Conservation (phyloP, 495 filamentous ascomycete species). For the Lentithecium fluviatile region DNA sequence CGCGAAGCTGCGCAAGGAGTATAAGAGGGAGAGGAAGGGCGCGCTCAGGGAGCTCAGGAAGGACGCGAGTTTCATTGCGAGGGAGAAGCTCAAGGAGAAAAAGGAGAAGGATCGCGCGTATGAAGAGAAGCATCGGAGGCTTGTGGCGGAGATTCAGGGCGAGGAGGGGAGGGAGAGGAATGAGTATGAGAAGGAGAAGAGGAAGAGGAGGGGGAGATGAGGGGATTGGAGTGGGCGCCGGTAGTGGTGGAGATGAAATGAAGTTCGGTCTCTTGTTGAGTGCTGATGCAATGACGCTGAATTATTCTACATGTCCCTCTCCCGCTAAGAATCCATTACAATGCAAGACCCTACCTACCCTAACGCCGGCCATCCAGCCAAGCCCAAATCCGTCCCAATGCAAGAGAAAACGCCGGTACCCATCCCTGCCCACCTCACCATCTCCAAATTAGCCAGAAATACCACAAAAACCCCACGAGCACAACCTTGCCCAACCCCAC, state of each 20-base stretch:
- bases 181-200: constrained; percentile 83
- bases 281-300: too few relatives aligned
- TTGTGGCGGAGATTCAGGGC: constrained; percentile 92
- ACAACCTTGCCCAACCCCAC: constrained; percentile 35
- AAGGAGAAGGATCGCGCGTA: constrained; percentile 80
- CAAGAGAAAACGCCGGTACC: not conserved
- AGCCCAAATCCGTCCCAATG: too few relatives aligned
- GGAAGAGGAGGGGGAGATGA: constrained; percentile 54
- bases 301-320: too few relatives aligned
- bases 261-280: too few relatives aligned
- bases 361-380: too few relatives aligned
- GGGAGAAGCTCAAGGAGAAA: constrained; percentile 86
- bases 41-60: constrained; percentile 92
- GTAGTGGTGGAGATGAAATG: too few relatives aligned
- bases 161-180: constrained; percentile 86
- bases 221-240: not conserved
- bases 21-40: constrained; percentile 93
- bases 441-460: constrained; percentile 41
- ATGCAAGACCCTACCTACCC: too few relatives aligned
- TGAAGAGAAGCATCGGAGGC: constrained; percentile 88
- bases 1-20: constrained; percentile 77
- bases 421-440: constrained; percentile 18
- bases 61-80: constrained; percentile 85
- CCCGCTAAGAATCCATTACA: too few relatives aligned
- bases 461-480: constrained; percentile 35